phyloP scores from a whole-genome alignment of 2,329 filamentous ascomycete species.

The Gnomoniopsis sp. region DNA sequence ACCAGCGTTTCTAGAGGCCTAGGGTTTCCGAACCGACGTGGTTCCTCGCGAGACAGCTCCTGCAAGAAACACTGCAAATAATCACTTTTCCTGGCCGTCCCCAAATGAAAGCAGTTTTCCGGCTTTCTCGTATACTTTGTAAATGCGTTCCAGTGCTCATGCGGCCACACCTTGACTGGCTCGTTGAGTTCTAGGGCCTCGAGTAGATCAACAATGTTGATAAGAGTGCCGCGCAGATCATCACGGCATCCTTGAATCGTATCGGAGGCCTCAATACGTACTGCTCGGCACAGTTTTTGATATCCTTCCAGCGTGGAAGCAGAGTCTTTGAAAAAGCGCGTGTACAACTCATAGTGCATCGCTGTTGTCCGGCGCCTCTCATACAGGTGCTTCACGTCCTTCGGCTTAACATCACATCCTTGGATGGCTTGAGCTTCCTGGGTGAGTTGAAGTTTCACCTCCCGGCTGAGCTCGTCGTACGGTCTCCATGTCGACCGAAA shows the following conservation, averaged over 20 bases:
- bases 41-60: not conserved
- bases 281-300: not conserved
- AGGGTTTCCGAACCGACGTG: not conserved
- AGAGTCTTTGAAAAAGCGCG: not conserved
- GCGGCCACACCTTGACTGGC: not conserved
- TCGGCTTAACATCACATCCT: not conserved
- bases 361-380: not conserved
- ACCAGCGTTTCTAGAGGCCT: not conserved
- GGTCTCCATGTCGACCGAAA: not conserved
- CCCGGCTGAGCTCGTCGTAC: not conserved
- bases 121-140: not conserved
- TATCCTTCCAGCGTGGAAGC: not conserved
- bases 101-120: not conserved
- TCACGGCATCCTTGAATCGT: not conserved
- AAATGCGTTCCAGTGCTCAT: slow-evolving; percentile 11
- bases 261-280: not conserved
- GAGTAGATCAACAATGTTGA: slow-evolving; percentile 3
- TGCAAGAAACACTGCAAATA: not conserved
- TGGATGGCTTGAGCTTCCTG: not conserved
- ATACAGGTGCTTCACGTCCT: not conserved
- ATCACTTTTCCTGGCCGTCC: not conserved
- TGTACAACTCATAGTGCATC: not conserved
- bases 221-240: not conserved
- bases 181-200: not conserved
- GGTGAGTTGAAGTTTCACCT: not conserved